phyloP scores from a whole-genome alignment of 73 alveolate genomes.

The Paramecium biaurelia region DNA sequence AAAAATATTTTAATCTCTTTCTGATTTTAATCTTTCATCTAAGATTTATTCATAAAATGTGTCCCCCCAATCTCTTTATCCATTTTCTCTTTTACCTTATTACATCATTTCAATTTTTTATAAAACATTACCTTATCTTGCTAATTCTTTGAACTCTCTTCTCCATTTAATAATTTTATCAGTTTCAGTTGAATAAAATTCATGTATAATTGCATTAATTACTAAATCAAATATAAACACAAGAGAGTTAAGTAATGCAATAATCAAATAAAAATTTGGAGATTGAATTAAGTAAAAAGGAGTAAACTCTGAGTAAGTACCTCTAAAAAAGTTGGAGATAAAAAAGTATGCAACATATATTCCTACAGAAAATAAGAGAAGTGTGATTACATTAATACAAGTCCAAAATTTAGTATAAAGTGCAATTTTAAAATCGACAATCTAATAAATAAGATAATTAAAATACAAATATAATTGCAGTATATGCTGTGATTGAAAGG shows the following conservation, averaged over 20 bases:
- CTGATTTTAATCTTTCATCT: neutral
- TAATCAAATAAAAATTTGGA: slow-evolving; percentile 39
- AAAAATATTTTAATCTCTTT: neutral
- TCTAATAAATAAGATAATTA: slow-evolving; percentile 8
- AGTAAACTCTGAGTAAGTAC: slow-evolving; percentile 42
- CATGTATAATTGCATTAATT: neutral
- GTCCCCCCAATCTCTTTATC: slow-evolving; percentile 47
- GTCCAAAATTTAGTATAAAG: slow-evolving; percentile 64
- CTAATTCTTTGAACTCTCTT: neutral
- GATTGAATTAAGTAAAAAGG: slow-evolving; percentile 33
- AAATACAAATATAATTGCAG: slow-evolving; percentile 68
- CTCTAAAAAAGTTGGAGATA: slow-evolving; percentile 52
- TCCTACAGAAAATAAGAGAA: slow-evolving; percentile 54
- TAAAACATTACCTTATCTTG: neutral
- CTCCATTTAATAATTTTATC: slow-evolving; percentile 18
- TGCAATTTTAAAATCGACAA: slow-evolving; percentile 68
- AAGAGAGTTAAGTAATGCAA: neutral
- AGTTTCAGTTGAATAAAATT: neutral
- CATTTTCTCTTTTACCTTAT: neutral
- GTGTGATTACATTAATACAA: slow-evolving; percentile 54
- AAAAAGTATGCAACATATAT: slow-evolving; percentile 70
- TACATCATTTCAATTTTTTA: slow-evolving; percentile 6
- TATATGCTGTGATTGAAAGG: slow-evolving; percentile 68
- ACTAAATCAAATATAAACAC: slow-evolving; percentile 53
- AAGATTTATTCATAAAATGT: slow-evolving; percentile 6